Evolutionary conservation across 116 monocot genomes (phyloP).

Genomic region (Dioscorea cayenensis): DNA sequence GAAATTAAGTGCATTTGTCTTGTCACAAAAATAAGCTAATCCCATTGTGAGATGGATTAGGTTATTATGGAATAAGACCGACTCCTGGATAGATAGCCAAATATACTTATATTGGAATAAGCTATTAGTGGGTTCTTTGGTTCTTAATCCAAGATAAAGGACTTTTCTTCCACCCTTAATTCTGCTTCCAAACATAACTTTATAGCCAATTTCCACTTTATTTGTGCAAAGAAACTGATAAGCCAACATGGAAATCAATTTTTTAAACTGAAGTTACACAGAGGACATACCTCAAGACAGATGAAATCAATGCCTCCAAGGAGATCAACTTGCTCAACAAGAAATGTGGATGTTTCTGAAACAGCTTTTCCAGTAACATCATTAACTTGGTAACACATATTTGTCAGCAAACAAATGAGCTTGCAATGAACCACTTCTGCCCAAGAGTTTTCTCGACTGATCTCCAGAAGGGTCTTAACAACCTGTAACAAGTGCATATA

Average conservation of each 20-base stretch:
- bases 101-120: too few relatives aligned
- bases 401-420: slow-evolving; percentile 84
- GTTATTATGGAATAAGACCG: too few relatives aligned
- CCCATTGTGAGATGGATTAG: too few relatives aligned
- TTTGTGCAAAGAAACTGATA: not conserved
- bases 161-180: too few relatives aligned
- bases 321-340: slow-evolving; percentile 63
- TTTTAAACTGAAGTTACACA: not conserved
- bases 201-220: too few relatives aligned
- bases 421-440: slow-evolving; percentile 79
- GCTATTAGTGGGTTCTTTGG: too few relatives aligned
- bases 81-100: too few relatives aligned
- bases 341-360: slow-evolving; percentile 30
- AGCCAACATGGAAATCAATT: not conserved
- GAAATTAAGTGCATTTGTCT: too few relatives aligned
- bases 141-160: too few relatives aligned
- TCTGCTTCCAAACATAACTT: too few relatives aligned
- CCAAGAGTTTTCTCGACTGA: slow-evolving; percentile 83
- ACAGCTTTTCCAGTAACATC: slow-evolving; percentile 20
- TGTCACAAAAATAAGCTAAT: too few relatives aligned
- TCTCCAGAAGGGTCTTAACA: slow-evolving; percentile 71
- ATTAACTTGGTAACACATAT: slow-evolving; percentile 69
- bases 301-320: slow-evolving; percentile 94
- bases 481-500: slow-evolving; percentile 34
- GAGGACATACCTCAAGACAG: slow-evolving; percentile 70